Conservation (phyloP, 257 asterid species). For the Capsicum rhomboideum region DNA sequence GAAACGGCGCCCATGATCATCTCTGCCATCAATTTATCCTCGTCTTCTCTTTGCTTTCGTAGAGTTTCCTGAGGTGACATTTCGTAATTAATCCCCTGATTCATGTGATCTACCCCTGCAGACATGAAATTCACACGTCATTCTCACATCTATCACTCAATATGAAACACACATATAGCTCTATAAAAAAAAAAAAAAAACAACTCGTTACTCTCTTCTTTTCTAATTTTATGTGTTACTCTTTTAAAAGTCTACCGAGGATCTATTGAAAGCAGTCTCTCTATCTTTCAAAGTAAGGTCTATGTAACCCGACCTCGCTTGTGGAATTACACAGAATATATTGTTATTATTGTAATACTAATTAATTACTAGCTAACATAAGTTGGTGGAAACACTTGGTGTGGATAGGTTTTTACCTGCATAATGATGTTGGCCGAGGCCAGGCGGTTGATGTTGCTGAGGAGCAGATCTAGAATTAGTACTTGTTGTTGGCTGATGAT, state of each 20-base stretch:
- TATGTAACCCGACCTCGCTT: no score
- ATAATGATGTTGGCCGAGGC: neutral
- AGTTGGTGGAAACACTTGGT: no score
- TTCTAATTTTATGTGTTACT: no score
- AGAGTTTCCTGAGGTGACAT: neutral
- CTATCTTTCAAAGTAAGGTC: no score
- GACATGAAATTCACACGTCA: neutral
- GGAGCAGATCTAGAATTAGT: slow-evolving; percentile 12
- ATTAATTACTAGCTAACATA: no score
- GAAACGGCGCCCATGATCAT: neutral
- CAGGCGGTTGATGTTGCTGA: neutral
- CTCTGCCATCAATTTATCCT: neutral
- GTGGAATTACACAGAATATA: no score
- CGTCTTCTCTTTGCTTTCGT: neutral
- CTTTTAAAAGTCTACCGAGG: no score
- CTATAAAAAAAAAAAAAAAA: no score
- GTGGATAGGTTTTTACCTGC: neutral
- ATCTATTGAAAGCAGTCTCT: no score
- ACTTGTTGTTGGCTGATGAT: neutral
- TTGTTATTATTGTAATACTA: no score
- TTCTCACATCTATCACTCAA: neutral
- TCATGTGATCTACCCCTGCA: neutral
- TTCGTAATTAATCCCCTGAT: neutral
- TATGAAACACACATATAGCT: no score
- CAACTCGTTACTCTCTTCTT: no score